Evolutionary conservation across 2,329 filamentous ascomycete genomes (phyloP), one percentile per base, ranked within the genome.

Genomic region (Xylariaceae sp.): DNA sequence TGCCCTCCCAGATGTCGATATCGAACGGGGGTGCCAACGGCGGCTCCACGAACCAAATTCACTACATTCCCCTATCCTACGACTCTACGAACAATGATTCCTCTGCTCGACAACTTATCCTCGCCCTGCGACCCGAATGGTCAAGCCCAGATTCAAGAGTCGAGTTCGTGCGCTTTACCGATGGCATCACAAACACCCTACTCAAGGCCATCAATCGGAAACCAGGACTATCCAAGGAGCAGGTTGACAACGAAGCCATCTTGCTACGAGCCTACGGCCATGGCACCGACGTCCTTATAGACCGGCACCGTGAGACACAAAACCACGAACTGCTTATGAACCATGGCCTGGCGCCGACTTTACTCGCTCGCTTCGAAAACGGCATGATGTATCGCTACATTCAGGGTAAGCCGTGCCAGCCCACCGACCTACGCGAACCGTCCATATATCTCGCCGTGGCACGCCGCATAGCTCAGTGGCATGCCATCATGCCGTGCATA

Each of bases 171-270:
- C 88, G 90, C 63, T 99, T 98, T 79, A 99, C 92, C 34, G 95
- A 99, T 70, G 95, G 95, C 71, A 99, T 98, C 77, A 99, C 95
- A 65, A 99, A 99, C 77, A 98, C 93, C 46, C 79, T 94, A 45
- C 81, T 92, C 62, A 93, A 93, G 74, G 87, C 88, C n/a, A 77
- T 90, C 70, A 91, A 91, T 73, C 84, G 81, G 65, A 81, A 80
- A 54, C 81, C 85, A 12, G 88, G 85, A 47, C 76, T 83, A 61
- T 84, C 86, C 24, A 76, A 86, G 56, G 80, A 87, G 55, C 80
- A 90, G 67, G 79, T 89, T 67, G 70, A 73, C 52, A 83, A 84
- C 60, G 91, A 96, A 64, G 90, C 95, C 29, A 86, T 98, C 65
- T 82, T 99, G 63, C 84, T 99, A 69, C 87, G 95, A 67, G 95